phyloP scores from a whole-genome alignment of 495 filamentous ascomycete genomes.

The Poronia punctata region DNA sequence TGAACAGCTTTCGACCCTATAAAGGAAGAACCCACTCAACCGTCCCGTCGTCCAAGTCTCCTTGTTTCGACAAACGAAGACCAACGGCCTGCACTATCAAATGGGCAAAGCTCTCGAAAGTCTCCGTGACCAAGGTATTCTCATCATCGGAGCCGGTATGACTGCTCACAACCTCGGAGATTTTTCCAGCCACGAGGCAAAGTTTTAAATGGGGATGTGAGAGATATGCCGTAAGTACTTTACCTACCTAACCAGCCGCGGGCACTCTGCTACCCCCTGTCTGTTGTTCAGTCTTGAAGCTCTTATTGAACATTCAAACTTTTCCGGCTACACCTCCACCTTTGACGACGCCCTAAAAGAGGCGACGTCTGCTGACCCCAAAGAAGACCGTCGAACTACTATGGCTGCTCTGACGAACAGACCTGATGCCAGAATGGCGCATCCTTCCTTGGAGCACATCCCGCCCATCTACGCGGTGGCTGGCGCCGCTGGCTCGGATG shows the following conservation, averaged over 20 bases:
- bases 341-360: constrained; percentile 64
- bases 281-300: too few species aligned
- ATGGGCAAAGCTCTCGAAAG: constrained; percentile 53
- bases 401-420: constrained; percentile 51
- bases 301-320: too few species aligned
- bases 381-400: constrained; percentile 48
- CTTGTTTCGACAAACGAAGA: constrained; percentile 54
- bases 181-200: too few species aligned
- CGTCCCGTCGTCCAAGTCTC: constrained; percentile 67
- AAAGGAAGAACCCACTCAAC: constrained; percentile 57
- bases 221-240: constrained; percentile 30
- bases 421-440: constrained; percentile 56
- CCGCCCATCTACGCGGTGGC: constrained; percentile 59
- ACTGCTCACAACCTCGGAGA: constrained; percentile 65
- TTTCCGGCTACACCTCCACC: constrained; percentile 41
- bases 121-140: constrained; percentile 57
- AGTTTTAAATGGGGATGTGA: constrained; percentile 31
- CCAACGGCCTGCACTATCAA: constrained; percentile 53
- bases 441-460: constrained; percentile 59
- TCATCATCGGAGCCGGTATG: constrained; percentile 66
- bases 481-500: constrained; percentile 52
- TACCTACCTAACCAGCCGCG: too few species aligned
- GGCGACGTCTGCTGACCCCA: constrained; percentile 39
- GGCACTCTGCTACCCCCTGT: too few species aligned
- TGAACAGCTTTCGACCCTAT: constrained; percentile 46